Evolutionary conservation across 2,329 filamentous ascomycete species (phyloP).

Genomic region (Colletotrichum abscissum): DNA sequence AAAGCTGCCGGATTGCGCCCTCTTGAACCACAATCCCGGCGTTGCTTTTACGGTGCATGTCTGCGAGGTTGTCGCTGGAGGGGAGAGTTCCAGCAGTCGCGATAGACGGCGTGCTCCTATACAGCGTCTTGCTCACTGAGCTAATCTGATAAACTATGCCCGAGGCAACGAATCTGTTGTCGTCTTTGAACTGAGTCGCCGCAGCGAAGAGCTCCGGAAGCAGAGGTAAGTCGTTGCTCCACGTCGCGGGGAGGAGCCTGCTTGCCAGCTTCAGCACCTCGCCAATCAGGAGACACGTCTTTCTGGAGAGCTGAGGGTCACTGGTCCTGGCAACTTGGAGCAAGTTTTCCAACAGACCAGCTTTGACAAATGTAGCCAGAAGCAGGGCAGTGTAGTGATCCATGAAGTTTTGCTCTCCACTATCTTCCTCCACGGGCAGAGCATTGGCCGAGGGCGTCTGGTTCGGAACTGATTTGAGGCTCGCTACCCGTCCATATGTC

Average conservation of each 20-base stretch:
- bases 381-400: constrained; percentile 94
- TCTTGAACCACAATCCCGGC: constrained; percentile 65
- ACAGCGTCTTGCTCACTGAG: constrained; percentile 93
- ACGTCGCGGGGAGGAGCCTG: constrained; percentile 81
- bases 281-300: constrained; percentile 89
- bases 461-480: constrained; percentile 73
- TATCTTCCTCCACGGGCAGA: constrained; percentile 70
- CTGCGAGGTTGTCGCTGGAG: constrained; percentile 60
- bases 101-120: constrained; percentile 72
- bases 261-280: constrained; percentile 92
- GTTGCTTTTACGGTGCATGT: constrained; percentile 66
- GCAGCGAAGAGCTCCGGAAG: constrained; percentile 86
- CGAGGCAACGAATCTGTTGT: constrained; percentile 83
- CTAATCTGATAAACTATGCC: constrained; percentile 98
- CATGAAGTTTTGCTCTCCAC: constrained; percentile 84
- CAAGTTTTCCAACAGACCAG: constrained; percentile 75
- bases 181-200: constrained; percentile 77
- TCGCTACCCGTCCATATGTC: constrained; percentile 94
- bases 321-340: constrained; percentile 75
- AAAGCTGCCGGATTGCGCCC: constrained; percentile 70
- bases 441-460: constrained; percentile 48
- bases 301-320: constrained; percentile 79
- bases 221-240: constrained; percentile 87
- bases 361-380: constrained; percentile 84
- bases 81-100: constrained; percentile 50